phyloP scores from a whole-genome alignment of 768 basidiomycete species.

The Vararia minispora region DNA sequence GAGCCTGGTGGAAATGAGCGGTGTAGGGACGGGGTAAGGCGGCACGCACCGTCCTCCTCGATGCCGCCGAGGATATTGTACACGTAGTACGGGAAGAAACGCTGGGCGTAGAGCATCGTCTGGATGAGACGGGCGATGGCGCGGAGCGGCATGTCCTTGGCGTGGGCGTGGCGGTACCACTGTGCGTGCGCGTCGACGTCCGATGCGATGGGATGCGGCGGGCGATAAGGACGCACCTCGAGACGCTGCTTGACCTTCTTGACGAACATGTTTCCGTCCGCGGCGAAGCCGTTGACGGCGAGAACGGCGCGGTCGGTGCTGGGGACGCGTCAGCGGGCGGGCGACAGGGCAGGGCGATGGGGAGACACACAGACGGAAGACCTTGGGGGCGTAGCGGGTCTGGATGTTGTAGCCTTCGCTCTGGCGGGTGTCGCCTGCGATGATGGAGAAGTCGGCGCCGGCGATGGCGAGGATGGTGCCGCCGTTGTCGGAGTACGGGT shows the following conservation, averaged over 20 bases:
- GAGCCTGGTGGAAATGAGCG: slow-evolving; percentile 44
- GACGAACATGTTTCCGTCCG: slow-evolving; percentile 96
- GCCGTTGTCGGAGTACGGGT: slow-evolving; percentile 89
- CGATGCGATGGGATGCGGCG: neutral
- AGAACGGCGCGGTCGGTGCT: slow-evolving; percentile 90
- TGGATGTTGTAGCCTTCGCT: slow-evolving; percentile 97
- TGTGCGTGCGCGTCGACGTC: slow-evolving; percentile 20
- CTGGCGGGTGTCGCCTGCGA: slow-evolving; percentile 95
- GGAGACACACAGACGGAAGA: slow-evolving; percentile 74
- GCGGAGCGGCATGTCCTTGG: slow-evolving; percentile 94
- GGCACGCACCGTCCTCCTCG: slow-evolving; percentile 81
- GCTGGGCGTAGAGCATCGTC: slow-evolving; percentile 91
- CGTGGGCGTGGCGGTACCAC: slow-evolving; percentile 98
- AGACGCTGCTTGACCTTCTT: slow-evolving; percentile 92
- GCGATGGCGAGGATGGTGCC: slow-evolving; percentile 96
- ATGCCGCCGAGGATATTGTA: slow-evolving; percentile 95
- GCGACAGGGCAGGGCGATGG: slow-evolving; percentile 1
- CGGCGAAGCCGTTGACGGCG: slow-evolving; percentile 94
- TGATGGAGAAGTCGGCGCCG: slow-evolving; percentile 85
- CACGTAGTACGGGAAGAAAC: slow-evolving; percentile 98
- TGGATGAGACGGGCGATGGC: slow-evolving; percentile 97
- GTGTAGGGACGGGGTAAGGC: slow-evolving; percentile 5
- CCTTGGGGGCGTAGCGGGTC: slow-evolving; percentile 93
- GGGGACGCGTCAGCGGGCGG: slow-evolving; percentile 10
- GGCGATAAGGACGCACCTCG: slow-evolving; percentile 48